These are phyloP conservation scores for Alopecurus myosuroides DNA, from an alignment of 176 grass and related monocot genomes.

Conservation along the genomic window DNA sequence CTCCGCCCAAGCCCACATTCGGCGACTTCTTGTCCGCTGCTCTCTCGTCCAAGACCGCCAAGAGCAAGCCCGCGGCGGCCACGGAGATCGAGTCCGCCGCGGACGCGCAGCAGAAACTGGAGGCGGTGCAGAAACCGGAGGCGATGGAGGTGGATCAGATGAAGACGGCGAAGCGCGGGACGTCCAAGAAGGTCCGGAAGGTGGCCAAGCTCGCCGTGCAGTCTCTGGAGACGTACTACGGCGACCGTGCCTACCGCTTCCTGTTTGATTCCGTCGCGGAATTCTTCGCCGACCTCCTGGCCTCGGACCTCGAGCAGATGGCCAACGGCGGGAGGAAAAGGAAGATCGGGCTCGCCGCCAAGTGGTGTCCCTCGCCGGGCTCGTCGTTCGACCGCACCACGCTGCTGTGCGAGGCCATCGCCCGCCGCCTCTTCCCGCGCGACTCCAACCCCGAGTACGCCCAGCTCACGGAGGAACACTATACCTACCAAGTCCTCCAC, in stretches of 20 bases:
- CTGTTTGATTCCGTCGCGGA: constrained; percentile 47
- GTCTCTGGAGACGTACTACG: constrained; percentile 40
- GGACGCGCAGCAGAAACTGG: neutral
- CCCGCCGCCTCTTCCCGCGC: constrained; percentile 44
- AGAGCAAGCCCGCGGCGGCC: neutral
- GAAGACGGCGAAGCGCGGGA: neutral
- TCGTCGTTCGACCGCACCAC: constrained; percentile 38
- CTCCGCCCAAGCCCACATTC: neutral
- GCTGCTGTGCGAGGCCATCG: constrained; percentile 60
- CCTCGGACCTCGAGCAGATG: constrained; percentile 31
- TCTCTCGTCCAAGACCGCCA: neutral
- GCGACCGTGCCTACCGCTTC: constrained; percentile 45
- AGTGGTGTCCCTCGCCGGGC: constrained; percentile 58
- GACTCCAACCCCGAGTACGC: constrained; percentile 34
- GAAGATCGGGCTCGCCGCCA: constrained; percentile 51
- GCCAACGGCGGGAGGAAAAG: neutral
- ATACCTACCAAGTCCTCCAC: constrained; percentile 43
- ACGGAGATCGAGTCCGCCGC: neutral
- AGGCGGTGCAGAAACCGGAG: neutral
- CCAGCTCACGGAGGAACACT: constrained; percentile 41
- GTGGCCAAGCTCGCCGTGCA: constrained; percentile 20
- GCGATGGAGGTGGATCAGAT: neutral
- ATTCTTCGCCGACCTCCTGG: constrained; percentile 41
- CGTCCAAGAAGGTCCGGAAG: constrained; percentile 15
- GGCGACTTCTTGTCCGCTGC: neutral